Percentiles rank a stretch among this genome's conserved stretches.
Evolutionary conservation across 805 yeast species (phyloP).

Genomic region (Myxozyma vanderwaltii): DNA sequence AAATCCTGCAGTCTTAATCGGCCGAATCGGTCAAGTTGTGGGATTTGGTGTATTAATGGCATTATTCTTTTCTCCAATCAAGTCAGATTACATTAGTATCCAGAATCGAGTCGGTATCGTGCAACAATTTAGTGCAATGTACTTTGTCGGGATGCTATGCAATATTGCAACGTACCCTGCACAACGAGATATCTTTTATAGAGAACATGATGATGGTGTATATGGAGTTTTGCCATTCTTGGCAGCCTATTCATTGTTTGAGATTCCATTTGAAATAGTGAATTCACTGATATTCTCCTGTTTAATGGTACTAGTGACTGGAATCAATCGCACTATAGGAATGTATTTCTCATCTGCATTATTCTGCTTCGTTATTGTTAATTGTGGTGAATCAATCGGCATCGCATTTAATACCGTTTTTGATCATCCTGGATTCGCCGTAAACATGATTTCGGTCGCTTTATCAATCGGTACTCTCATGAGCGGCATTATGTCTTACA

Average conservation of each 20-base stretch:
- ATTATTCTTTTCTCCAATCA: constrained; percentile 65
- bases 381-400: constrained; percentile 85
- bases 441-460: constrained; percentile 66
- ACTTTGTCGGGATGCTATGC: constrained; percentile 77
- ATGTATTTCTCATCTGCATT: constrained; percentile 68
- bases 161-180: constrained; percentile 74
- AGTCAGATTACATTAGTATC: constrained; percentile 52
- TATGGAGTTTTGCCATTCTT: constrained; percentile 69
- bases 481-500: constrained; percentile 81
- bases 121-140: constrained; percentile 71
- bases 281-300: constrained; percentile 61
- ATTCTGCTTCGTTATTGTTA: constrained; percentile 55
- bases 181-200: constrained; percentile 74
- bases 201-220: constrained; percentile 72
- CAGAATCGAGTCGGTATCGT: constrained; percentile 71
- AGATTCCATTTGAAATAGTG: constrained; percentile 66
- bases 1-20: constrained; percentile 59
- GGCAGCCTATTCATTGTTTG: constrained; percentile 58
- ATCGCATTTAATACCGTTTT: constrained; percentile 75
- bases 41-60: constrained; percentile 67
- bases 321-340: constrained; percentile 66
- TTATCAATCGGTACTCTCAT: constrained; percentile 73
- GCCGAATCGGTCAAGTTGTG: constrained; percentile 65
- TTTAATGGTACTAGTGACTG: constrained; percentile 68
- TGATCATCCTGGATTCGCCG: constrained; percentile 76